These are phyloP conservation scores for Gymnopus androsaceus DNA, from an alignment of 1,284 basidiomycete genomes.

Conservation along the genomic window DNA sequence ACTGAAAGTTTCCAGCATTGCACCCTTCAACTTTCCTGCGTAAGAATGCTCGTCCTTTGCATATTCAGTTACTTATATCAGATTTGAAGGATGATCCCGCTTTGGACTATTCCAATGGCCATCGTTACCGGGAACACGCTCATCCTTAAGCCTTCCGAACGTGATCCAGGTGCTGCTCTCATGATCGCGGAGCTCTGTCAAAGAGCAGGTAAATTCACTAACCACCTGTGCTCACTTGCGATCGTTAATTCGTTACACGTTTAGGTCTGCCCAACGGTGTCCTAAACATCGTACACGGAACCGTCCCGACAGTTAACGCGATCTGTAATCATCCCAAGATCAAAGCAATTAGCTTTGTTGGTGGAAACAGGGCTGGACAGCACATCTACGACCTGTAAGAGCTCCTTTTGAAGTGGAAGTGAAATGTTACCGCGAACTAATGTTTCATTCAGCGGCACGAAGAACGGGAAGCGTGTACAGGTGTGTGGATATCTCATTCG, in stretches of 20 bases:
- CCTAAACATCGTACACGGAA: constrained; percentile 9
- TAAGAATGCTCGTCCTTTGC: neutral
- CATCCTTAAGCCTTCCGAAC: constrained; percentile 8
- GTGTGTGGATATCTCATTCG: neutral
- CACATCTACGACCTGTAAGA: constrained; percentile 8
- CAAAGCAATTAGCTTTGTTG: constrained; percentile 11
- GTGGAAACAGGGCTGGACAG: constrained; percentile 10
- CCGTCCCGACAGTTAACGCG: constrained; percentile 10
- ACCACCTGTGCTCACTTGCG: neutral
- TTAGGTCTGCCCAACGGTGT: constrained; percentile 9
- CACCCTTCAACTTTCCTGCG: constrained; percentile 13
- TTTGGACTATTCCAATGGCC: constrained; percentile 13
- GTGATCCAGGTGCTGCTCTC: constrained; percentile 7
- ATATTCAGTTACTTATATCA: neutral
- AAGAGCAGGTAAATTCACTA: constrained; percentile 1
- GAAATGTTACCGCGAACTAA: neutral
- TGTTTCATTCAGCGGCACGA: neutral
- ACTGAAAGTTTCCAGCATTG: neutral
- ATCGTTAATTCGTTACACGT: neutral
- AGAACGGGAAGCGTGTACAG: constrained; percentile 13
- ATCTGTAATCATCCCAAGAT: constrained; percentile 13
- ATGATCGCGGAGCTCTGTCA: constrained; percentile 12
- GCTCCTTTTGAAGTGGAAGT: neutral
- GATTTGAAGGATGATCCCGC: constrained; percentile 3
- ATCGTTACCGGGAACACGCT: constrained; percentile 10